Base-by-base conservation (phyloP, 176 grass and related monocot genomes). In the Cymbopogon citratus region DNA sequence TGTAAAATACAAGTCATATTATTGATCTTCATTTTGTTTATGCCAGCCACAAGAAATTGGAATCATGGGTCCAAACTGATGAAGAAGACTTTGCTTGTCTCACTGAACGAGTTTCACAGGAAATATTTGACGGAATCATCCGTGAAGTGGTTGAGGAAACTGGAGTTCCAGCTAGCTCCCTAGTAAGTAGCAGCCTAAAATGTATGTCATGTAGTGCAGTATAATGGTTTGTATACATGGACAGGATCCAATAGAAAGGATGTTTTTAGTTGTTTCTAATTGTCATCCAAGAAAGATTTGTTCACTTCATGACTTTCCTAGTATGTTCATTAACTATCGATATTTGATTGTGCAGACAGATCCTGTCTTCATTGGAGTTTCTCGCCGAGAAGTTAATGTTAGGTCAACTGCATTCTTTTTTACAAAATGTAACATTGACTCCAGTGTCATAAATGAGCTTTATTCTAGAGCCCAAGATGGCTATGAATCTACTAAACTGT, bases 141-240 rank as follows among this genome's bases (percentile, higher is more conserved):
- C 90, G 92, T 72, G 95, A 98, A 81, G 92, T 98, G 65, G 92
- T 93, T 74, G 95, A 98, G 85, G 95, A 98, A 95, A 95, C 94
- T 90, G 95, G 95, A 63, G 88, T 90, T 73, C 95, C 95, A 82
- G 79, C 86, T 73, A 78, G 78, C 67, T 93, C 88, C 60, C 82
- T 98, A 88, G 92, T 93, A 91, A 85, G 63, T 46, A 71, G 28
- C 73, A 19, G 16, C 28, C 23, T 72, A 21, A 26, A 70, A 52
- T 43, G 7, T 43, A 44, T 44, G 12, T 13, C 43, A 13, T 11
- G 43, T 44, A 43, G 10, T 43, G 40, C 2, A 43, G 40, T 12
- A 44, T 13, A 13, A 12, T 44, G 43, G 11, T 44, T 44, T 0
- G 3, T 44, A 49, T 40, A 59, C 23, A 65, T 66, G 48, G 60